Base-by-base conservation (phyloP, 371 early-diverging fungal genomes). In the Gilbertella persicaria region DNA sequence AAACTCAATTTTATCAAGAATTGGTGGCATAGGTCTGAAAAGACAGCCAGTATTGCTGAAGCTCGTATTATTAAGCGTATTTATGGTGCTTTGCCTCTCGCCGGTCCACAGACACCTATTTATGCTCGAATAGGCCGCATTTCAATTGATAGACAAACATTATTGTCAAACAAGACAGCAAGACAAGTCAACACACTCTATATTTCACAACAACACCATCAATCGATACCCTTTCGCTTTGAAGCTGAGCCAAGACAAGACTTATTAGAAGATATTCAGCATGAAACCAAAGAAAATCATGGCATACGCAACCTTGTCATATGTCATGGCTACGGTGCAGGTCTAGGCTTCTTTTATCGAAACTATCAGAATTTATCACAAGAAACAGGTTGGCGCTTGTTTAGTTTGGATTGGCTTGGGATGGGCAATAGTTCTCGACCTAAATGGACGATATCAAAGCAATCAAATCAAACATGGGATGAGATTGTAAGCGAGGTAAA, bases 241-340 rank as follows among this genome's bases (percentile, higher is more conserved):
- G 71, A 64, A 46, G 44, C 59, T 45, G 58, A 68, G 10, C 49
- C 66, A 8, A 38, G 58, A 57, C 16, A 62, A 67, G 35, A 72
- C 65, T 36, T 70, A 64, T 19, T 67, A 64, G 13, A 70, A 59
- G 42, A 60, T 57, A 29, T 64, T 42, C 28, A 53, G 55, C 21
- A 60, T 51, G 23, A 60, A 47, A 33, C 68, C 55, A 52, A 60
- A 43, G 48, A 60, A 3, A 60, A 61, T 1, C 56, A 71, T 28
- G 64, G 59, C 19, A 62, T 67, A 14, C 67, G 75, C 12, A 80
- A 77, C 45, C 66, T 95, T 29, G 95, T 95, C 4, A 75, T 95
- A 45, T 83, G 88, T 50, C 97, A 97, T 67, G 97, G 97, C 9
- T 97, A 87, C 64, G 96, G 96, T 20, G 91, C 91, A 14, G 97